Evolutionary conservation across 2,329 filamentous ascomycete species (phyloP), one percentile per base, ranked within the genome.

Genomic region (Ascomycota sp.): DNA sequence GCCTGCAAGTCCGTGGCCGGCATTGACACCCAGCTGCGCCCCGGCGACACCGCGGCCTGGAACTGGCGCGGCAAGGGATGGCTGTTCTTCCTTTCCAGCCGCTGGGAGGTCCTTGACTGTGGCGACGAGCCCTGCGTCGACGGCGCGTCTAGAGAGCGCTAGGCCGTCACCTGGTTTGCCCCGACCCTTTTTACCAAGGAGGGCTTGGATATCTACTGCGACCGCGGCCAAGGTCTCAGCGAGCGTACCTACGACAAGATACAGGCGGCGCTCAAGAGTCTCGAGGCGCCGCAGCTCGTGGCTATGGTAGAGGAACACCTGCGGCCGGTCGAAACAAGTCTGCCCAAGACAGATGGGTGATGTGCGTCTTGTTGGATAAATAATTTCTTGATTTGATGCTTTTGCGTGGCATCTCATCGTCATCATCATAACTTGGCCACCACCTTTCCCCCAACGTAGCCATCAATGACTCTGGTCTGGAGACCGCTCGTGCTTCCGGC

Each of bases 111-210:
- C 2, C 51, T 91, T 12, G 80, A 75, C 3, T 85, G 69, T 61
- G 80, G 80, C 5, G 65, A 75, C 44, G 46, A 49, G 15, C 41
- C 45, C 22, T 39, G 51, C 15, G 46, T 52, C 10, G 56, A 52
- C 1, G 46, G 43, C 7, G 47, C 41, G 15, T 17, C 15, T 17
- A 17, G 15, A 28, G 65, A 70, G 49, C 61, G 63, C 40, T 92
- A 79, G 78, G 70, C 68, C 2, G 78, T 92, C 10, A 91, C 79
- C 4, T 86, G 75, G 62, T 92, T 92, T 50, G 73, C 75, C 37
- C 74, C 78, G 43, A 91, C 79, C 17, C 40, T 85, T 27, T 91
- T 92, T 41, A 89, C 81, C 6, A 75, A 76, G 37, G 78, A 81
- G 33, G 82, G 82, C 0, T 43, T 92, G 20, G 82, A 92, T 51